Evolutionary conservation across 148 eudicot genomes (phyloP), one percentile per base, ranked within the genome.

Genomic region (Persicaria tinctoria): DNA sequence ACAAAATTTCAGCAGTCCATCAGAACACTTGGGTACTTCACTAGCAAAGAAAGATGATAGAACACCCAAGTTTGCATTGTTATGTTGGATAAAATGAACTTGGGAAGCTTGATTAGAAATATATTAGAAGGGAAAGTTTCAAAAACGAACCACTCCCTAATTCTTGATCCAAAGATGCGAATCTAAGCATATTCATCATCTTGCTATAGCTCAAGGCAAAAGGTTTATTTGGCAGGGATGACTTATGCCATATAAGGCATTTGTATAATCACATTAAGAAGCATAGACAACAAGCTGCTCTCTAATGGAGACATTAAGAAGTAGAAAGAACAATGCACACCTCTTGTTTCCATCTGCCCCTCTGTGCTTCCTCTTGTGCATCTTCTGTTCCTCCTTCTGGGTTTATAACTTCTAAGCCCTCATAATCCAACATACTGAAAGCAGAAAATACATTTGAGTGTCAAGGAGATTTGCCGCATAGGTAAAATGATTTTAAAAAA

Each of bases 331-430:
- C 27, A 18, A 79, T 41, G 32, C 80, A 16, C 63, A 90, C 98
- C 92, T 94, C 98, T 64, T 88, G 90, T 80, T 79, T 87, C 98
- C 98, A 94, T 82, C 98, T 86, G 77, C 98, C 98, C 84, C 78
- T 84, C 46, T 81, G 88, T 14, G 98, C 98, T 87, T 94, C 98
- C 81, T 88, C 97, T 78, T 90, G 97, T 32, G 96, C 96, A 78
- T 94, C 97, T 23, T 89, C 97, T 59, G 86, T 80, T 73, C 98
- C 97, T 73, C 98, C 97, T 50, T 94, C 98, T 5, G 98, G 98
- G 81, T 91, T 94, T 76, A 94, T 90, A 50, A 94, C 98, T 82
- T 94, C 96, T 84, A 94, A 64, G 62, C 93, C 93, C 78, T 94
- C 98, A 79, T 86, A 86, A 54, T 93, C 97, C 75, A 90, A 82